Evolutionary conservation across 73 alveolate genomes (phyloP), one percentile per base, ranked within the genome.

Genomic region (Stentor coeruleus): DNA sequence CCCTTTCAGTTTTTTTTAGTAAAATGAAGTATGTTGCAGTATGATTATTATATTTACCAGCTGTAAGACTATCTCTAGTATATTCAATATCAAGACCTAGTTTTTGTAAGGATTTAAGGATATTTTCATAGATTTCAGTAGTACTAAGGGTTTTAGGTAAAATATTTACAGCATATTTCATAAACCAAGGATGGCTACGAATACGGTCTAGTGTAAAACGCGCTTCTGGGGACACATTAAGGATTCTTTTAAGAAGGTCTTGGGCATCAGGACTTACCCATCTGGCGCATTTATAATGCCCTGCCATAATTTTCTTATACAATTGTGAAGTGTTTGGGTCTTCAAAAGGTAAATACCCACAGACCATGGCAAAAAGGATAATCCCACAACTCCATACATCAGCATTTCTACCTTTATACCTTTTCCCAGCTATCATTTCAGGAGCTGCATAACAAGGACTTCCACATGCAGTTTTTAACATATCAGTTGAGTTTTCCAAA

Each of bases 341-440:
- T 84, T 96, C 97, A 81, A 96, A 96, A 4, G 99, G 99, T 35
- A 96, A 94, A 81, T 86, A 88, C 31, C 99, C 99, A 58, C 97
- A 90, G 3, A 94, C 74, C 98, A 96, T 92, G 41, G 98, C 98
- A 86, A 85, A 96, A 40, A 96, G 87, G 20, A 96, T 94, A 2
- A 94, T 93, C 2, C 99, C 99, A 76, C 95, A 82, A 79, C 96
- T 85, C 98, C 99, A 96, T 36, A 94, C 89, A 81, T 96, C 99
- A 14, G 90, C 92, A 35, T 76, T 40, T 26, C 76, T 55, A 2
- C 96, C 97, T 59, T 84, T 86, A 85, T 94, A 94, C 37, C 60
- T 74, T 77, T 92, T 66, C 3, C 98, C 99, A 40, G 89, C 92
- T 20, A 93, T 81, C 99, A 95, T 93, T 80, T 95, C 99, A 3